Conservation (phyloP, 2,329 filamentous ascomycete species). For the Ceratocystis variospora region DNA sequence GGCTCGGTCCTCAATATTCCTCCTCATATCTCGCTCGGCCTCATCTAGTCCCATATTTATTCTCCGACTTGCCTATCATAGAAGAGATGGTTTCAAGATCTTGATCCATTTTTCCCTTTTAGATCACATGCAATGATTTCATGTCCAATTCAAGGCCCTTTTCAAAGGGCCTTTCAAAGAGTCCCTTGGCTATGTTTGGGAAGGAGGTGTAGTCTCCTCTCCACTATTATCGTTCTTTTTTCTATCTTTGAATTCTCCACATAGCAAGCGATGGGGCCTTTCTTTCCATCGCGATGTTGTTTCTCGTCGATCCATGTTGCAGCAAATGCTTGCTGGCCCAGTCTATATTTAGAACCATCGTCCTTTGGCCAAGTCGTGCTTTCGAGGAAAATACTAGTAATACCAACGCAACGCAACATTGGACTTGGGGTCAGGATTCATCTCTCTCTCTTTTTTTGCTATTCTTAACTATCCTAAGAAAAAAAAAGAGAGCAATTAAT, state of each 20-base stretch:
- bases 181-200: background rate
- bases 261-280: background rate
- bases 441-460: background rate
- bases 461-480: background rate
- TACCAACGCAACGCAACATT: background rate
- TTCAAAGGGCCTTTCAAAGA: background rate
- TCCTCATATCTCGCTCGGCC: conserved; percentile 13
- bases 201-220: background rate
- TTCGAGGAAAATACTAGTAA: background rate
- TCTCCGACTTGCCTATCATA: background rate
- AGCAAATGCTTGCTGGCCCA: background rate
- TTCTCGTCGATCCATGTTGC: background rate
- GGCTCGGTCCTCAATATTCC: conserved; percentile 8
- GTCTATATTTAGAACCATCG: background rate
- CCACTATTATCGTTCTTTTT: background rate
- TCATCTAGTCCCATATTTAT: background rate
- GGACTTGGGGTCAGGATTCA: background rate
- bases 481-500: background rate
- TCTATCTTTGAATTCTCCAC: background rate
- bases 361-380: background rate
- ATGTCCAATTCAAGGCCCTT: background rate
- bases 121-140: background rate
- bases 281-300: background rate
- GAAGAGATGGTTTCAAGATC: background rate
- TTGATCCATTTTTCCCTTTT: conserved; percentile 5